Evolutionary conservation across 257 asterid species (phyloP), one percentile per base, ranked within the genome.

Genomic region (Nicotiana otophora): DNA sequence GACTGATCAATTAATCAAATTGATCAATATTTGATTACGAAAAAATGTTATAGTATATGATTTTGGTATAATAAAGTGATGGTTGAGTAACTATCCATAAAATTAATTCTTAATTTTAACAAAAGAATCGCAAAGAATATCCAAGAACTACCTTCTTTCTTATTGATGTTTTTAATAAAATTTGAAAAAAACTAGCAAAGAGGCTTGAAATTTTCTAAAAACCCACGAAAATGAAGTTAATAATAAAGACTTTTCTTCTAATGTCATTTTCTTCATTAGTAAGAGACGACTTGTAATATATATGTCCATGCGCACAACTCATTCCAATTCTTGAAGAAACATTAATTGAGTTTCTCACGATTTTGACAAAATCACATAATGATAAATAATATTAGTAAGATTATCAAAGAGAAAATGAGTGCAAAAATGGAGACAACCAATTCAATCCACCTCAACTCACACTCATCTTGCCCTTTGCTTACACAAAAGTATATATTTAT

Each of bases 181-280:
- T 6, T 14, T 23, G 61, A 14, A 23, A 23, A 23, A 6, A 15
- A 12, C 7, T 42, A 39, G 48, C 5, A 51, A 3, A 51, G 57
- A 3, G 14, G 57, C 57, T 2, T 53, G 57, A 53, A 53, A 12
- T 53, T 10, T 3, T 53, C 5, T 3, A 69, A 70, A 42, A 57
- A 55, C 63, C 33, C 84, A 1, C 26, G 88, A 90, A 90, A 88
- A 90, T 88, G 90, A 85, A 83, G 61, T 34, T 58, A 31, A 70
- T 54, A 51, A 77, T 81, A 23, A 46, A 12, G 28, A 46, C 57
- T 23, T 23, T 12, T 68, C 20, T 74, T 23, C 26, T 60, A 74
- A 74, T 48, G 80, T 74, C 80, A 62, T 86, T 84, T 87, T 87
- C 88, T 84, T 77, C 31, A 16, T 48, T 16, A 23, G 72, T 82